Evolutionary conservation across 169 alveolate genomes (phyloP).

Genomic region (Cryptosporidium felis): DNA sequence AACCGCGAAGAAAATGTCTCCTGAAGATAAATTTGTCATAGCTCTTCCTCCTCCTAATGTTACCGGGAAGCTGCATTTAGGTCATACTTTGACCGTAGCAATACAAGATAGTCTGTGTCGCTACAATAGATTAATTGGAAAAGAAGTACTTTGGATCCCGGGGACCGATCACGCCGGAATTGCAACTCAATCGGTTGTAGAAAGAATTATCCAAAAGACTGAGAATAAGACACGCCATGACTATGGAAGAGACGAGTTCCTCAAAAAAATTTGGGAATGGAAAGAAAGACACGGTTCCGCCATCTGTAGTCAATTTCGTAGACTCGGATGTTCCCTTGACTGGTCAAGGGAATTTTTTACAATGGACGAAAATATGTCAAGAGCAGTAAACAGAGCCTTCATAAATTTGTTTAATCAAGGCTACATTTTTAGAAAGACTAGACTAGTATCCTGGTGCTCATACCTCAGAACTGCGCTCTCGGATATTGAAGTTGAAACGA

Average conservation of each 20-base stretch:
- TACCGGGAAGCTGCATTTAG: constrained; percentile 99
- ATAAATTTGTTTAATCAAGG: constrained; percentile 93
- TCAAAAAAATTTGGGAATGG: constrained; percentile 97
- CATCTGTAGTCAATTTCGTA: constrained; percentile 89
- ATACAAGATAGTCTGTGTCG: constrained; percentile 97
- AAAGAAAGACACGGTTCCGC: constrained; percentile 95
- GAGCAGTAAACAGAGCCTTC: constrained; percentile 97
- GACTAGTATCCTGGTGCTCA: constrained; percentile 99
- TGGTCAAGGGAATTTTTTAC: constrained; percentile 98
- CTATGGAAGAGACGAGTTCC: constrained; percentile 94
- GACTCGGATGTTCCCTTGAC: constrained; percentile 93
- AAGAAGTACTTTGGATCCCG: constrained; percentile 96
- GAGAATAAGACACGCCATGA: constrained; percentile 94
- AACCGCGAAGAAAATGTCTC: constrained; percentile 55
- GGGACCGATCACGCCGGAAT: constrained; percentile 99
- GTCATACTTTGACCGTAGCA: constrained; percentile 98
- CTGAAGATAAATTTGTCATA: constrained; percentile 85
- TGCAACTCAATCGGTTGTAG: constrained; percentile 99
- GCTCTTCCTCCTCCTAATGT: constrained; percentile 99
- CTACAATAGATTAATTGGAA: constrained; percentile 94
- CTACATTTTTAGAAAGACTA: constrained; percentile 92
- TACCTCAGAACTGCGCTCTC: constrained; percentile 97
- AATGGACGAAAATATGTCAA: constrained; percentile 89
- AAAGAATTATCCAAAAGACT: constrained; percentile 90
- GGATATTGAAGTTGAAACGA: constrained; percentile 97